Conservation (phyloP, 352 stramenopile species). For the Phytopythium helicoides region DNA sequence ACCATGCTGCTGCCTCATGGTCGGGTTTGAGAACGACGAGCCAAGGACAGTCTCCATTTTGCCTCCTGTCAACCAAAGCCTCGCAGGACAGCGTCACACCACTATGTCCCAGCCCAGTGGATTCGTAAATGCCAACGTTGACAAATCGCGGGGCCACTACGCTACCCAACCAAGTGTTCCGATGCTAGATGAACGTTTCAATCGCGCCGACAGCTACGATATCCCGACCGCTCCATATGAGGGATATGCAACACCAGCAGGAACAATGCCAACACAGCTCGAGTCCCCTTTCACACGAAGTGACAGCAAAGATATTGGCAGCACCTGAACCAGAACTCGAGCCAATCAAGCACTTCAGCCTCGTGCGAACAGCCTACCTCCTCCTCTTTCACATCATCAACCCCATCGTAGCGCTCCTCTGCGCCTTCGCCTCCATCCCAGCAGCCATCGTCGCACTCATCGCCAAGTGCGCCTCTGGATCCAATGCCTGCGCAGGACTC, state of each 20-base stretch:
- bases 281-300: too few relatives aligned
- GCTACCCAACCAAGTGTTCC: neutral
- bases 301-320: too few relatives aligned
- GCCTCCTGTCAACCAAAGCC: too few relatives aligned
- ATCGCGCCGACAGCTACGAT: neutral
- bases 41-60: neutral
- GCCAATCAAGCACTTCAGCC: neutral
- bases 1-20: too few relatives aligned
- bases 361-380: neutral
- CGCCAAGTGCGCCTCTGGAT: slow-evolving; percentile 1
- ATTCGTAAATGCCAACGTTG: neutral
- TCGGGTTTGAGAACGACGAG: too few relatives aligned
- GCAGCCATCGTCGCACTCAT: neutral
- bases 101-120: neutral
- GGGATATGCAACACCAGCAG: too few relatives aligned
- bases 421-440: neutral
- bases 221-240: too few relatives aligned
- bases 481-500: slow-evolving; percentile 1
- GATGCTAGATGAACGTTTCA: neutral
- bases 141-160: neutral
- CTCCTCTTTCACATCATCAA: slow-evolving; percentile 5
- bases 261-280: too few relatives aligned
- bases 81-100: too few relatives aligned
- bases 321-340: too few relatives aligned
- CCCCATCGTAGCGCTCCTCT: neutral